Evolutionary conservation across 768 basidiomycete genomes (phyloP), one percentile per base, ranked within the genome.

Genomic region (Mycena haematopus): DNA sequence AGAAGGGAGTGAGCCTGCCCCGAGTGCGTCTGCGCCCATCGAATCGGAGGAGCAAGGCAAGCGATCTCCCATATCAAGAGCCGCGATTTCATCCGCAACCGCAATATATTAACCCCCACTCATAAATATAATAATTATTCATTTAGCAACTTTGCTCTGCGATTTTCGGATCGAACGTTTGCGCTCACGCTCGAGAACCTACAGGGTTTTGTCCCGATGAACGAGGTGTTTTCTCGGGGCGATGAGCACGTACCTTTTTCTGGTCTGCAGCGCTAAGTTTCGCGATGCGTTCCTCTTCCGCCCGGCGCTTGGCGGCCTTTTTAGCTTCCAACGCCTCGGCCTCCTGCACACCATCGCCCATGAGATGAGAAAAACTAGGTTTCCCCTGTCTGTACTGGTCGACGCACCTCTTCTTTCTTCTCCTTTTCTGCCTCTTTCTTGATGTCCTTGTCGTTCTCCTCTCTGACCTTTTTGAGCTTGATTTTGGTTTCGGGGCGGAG

Each of bases 401-500:
- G 33, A 72, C 77, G 13, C 29, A 85, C 88, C 79, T 91, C 90
- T 73, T 92, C 90, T 70, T 81, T 85, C 76, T 86, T 84, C 68
- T 90, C 91, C 72, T 75, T 86, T 70, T 78, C 80, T 6, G 82
- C 77, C 53, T 93, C 91, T 59, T 87, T 85, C 72, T 82, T 87
- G 61, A 97, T 80, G 21, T 81, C 78, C 68, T 84, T 87, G 55
- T 88, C 86, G 31, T 93, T 76, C 19, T 89, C 89, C 53, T 94
- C 88, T 52, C 95, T 82, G 24, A 79, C 80, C 75, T 86, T 92
- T 72, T 80, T 84, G 54, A 96, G 81, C 78, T 96, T 96, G 45
- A 73, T 72, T 71, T 84, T 86, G 51, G 93, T 95, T 79, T 96
- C 95, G 15, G 94, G 91, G 25, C 93, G 87, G 51, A 95, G 77